Evolutionary conservation across 2,329 filamentous ascomycete genomes (phyloP), one percentile per base, ranked within the genome.

Genomic region (Ceratocystiopsis minuta): DNA sequence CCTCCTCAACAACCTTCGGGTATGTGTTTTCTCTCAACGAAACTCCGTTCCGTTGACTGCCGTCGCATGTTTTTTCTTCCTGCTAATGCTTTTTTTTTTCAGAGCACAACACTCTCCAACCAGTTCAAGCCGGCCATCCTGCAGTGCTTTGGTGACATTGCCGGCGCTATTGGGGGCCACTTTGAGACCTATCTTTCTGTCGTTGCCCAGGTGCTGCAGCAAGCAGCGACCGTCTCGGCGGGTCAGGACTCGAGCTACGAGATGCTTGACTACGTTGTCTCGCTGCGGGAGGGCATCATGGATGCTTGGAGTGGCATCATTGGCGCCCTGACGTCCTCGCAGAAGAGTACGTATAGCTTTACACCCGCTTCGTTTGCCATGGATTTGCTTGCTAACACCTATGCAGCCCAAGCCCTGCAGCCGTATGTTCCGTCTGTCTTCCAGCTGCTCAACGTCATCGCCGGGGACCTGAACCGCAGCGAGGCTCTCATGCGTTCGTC

Each of bases 241-340:
- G 75, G 75, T 43, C 70, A 77, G 24, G 86, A 95, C 50, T 78
- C 81, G 45, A 82, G 81, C 40, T 90, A 87, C 53, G 90, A 98
- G 62, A 93, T 96, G 81, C 79, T 87, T 44, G 88, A 96, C 61
- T 98, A 98, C 57, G 80, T 98, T 52, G 75, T 93, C 49, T 94
- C 87, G 16, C 72, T 98, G 39, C 80, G 90, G 42, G 92, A 98
- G 58, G 90, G 88, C 52, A 96, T 98, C 51, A 94, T 96, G 80
- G 90, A 98, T 68, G 90, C 90, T 32, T 98, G 92, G 87, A 86
- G 87, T 54, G 90, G 90, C 51, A 90, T 94, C 50, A 86, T 98
- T 56, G 78, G 88, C 58, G 86, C 90, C 41, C 86, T 96, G 80
- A 93, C 90, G 67, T 64, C 70, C 40, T 83, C 79, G 54, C 67